Base-by-base conservation (phyloP, 2,329 filamentous ascomycete genomes). In the Cladosporium sphaerospermum region DNA sequence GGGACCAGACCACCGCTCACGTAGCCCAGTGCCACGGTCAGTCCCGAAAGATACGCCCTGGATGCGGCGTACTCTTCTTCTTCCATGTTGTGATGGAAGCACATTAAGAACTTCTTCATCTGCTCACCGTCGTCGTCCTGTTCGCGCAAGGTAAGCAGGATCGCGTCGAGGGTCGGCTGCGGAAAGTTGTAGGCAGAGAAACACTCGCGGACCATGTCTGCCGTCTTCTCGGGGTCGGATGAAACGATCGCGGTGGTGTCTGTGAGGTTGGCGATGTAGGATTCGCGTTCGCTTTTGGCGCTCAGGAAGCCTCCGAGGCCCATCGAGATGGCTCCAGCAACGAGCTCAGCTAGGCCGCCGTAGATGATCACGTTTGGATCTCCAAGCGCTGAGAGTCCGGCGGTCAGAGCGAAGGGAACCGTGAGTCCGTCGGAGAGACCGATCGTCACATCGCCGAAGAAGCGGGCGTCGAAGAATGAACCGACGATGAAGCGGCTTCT, bases 1-100 rank as follows among this genome's bases (percentile, higher is more conserved):
- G 84, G 84, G 13, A 87, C 77, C 44, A 86, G 73, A 0, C 84
- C 84, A 19, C 84, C 84, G 28, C 87, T 69, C 47, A 88, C 82
- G 67, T 88, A 88, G 37, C 83, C 83, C 9, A 83, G 61, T 0
- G 83, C 82, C 61, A 88, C 84, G 6, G 82, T 86, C 16, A 83
- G 59, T 2, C 82, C 85, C 0, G 80, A 83, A 45, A 70, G 70
- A 64, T 69, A 75, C 9, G 73, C 71, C 48, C 74, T 69, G 4
- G 55, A 56, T 11, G 59, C 39, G 45, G 73, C 71, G 47, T 69
- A 69, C 34, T 71, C 67, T 1, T 73, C 73, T 51, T 69, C 66
- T 1, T 69, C 60, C 51, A 73, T 67, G 39, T 72, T 67, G 58
- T 77, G 73, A 56, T 77, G 66, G 57, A 76, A 76, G 45, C 69